phyloP scores from a whole-genome alignment of 1,139 yeast genomes.

The Candida glucosophila region DNA sequence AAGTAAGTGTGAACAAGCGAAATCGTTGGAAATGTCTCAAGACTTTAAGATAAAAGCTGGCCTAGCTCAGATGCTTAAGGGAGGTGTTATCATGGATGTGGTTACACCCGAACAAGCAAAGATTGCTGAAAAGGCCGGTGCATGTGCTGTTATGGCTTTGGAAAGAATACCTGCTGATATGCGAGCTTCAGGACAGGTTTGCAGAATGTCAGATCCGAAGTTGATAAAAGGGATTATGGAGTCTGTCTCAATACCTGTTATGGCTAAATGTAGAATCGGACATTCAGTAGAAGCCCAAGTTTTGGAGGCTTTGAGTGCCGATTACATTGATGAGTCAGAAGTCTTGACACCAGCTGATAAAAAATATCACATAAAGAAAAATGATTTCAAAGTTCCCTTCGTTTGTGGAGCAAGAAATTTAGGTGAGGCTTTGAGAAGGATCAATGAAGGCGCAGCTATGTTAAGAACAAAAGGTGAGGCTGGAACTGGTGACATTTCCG shows the following conservation, averaged over 20 bases:
- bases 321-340: constrained; percentile 80
- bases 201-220: constrained; percentile 82
- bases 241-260: constrained; percentile 66
- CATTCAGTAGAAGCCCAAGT: constrained; percentile 81
- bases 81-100: constrained; percentile 51
- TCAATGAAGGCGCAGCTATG: constrained; percentile 84
- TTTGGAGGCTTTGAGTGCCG: constrained; percentile 64
- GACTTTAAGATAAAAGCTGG: constrained; percentile 68
- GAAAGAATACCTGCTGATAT: constrained; percentile 85
- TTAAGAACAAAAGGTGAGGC: constrained; percentile 86
- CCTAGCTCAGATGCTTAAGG: constrained; percentile 82
- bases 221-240: constrained; percentile 74
- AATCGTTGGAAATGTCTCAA: constrained; percentile 23
- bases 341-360: constrained; percentile 80
- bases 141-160: constrained; percentile 87
- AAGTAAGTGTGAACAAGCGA: not conserved
- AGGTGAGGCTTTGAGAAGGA: constrained; percentile 79
- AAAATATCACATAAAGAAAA: constrained; percentile 55
- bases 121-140: constrained; percentile 80
- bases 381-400: constrained; percentile 62
- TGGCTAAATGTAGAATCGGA: constrained; percentile 87
- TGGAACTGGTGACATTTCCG: constrained; percentile 82
- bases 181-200: constrained; percentile 76
- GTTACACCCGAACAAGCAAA: constrained; percentile 40
- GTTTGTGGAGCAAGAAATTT: constrained; percentile 82